These are phyloP conservation scores for Notholithocarpus densiflorus DNA, from an alignment of 306 rosid genomes.

Conservation along the genomic window DNA sequence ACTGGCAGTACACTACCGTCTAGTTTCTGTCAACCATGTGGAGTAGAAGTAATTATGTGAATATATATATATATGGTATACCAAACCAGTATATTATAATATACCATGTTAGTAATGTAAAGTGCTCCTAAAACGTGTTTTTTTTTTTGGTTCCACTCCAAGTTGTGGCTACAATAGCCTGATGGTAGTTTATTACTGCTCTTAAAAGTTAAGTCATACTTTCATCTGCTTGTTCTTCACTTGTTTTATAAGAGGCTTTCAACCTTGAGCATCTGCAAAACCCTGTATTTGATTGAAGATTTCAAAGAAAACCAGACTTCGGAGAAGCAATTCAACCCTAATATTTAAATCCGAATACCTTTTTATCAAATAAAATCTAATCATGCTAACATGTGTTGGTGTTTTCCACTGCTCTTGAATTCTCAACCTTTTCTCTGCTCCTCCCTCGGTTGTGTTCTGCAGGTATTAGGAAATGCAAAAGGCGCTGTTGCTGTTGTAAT, in stretches of 20 bases:
- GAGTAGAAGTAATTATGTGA: background rate
- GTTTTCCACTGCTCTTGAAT: background rate
- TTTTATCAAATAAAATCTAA: background rate
- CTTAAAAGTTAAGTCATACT: too few relatives aligned
- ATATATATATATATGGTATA: background rate
- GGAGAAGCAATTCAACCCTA: background rate
- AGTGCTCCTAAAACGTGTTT: background rate
- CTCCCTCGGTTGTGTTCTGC: constrained; percentile 13
- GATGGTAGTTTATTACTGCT: background rate
- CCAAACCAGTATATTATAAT: too few relatives aligned
- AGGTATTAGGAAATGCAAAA: constrained; percentile 97
- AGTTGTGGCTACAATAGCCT: background rate
- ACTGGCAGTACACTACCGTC: background rate
- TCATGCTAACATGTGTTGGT: constrained; percentile 4
- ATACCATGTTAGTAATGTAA: background rate
- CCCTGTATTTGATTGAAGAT: background rate
- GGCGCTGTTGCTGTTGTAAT: constrained; percentile 97
- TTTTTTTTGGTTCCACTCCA: background rate
- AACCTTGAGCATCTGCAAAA: background rate
- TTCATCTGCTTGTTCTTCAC: too few relatives aligned
- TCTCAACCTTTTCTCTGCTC: background rate
- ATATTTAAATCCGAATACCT: background rate
- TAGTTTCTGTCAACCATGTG: background rate
- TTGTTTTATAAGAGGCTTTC: background rate
- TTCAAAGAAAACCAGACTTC: background rate